A percentile compares a stretch with the other conserved stretches of the same genome.
These are phyloP conservation scores for Ustilago nuda DNA, from an alignment of 1,284 basidiomycete genomes.

Conservation along the genomic window DNA sequence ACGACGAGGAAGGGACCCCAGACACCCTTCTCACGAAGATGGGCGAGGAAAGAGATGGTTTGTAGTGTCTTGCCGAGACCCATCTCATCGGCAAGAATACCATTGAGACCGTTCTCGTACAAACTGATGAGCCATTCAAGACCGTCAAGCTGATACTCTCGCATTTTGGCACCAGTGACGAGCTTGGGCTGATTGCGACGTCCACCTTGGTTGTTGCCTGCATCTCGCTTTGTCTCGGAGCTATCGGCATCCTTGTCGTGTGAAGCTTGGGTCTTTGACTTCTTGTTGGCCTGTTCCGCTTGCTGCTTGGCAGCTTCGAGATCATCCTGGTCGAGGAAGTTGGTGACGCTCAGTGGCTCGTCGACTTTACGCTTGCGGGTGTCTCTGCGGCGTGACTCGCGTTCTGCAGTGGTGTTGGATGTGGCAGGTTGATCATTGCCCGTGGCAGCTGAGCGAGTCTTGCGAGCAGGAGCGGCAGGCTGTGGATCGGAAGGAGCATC, in stretches of 20 bases:
- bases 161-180: constrained; percentile 84
- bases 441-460: constrained; percentile 30
- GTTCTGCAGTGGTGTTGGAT: constrained; percentile 14
- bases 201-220: constrained; percentile 26
- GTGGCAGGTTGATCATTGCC: constrained; percentile 25
- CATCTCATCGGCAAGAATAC: constrained; percentile 92
- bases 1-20: constrained; percentile 87
- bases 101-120: constrained; percentile 92
- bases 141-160: constrained; percentile 92
- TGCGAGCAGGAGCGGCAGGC: constrained; percentile 31
- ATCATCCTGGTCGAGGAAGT: constrained; percentile 53
- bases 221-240: constrained; percentile 71
- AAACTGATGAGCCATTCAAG: constrained; percentile 95
- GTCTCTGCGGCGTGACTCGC: constrained; percentile 25
- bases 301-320: constrained; percentile 48
- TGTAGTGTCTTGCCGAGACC: constrained; percentile 90
- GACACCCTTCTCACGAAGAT: constrained; percentile 81
- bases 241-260: constrained; percentile 72
- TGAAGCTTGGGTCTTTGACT: constrained; percentile 70
- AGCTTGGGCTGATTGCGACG: constrained; percentile 76
- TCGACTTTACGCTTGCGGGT: constrained; percentile 46
- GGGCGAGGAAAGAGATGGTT: constrained; percentile 90
- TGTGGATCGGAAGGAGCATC: constrained; percentile 18
- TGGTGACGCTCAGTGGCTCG: constrained; percentile 45
- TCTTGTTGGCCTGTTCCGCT: constrained; percentile 45